Conservation (phyloP, 2,329 filamentous ascomycete genomes). For the Pseudocercospora eumusae region DNA sequence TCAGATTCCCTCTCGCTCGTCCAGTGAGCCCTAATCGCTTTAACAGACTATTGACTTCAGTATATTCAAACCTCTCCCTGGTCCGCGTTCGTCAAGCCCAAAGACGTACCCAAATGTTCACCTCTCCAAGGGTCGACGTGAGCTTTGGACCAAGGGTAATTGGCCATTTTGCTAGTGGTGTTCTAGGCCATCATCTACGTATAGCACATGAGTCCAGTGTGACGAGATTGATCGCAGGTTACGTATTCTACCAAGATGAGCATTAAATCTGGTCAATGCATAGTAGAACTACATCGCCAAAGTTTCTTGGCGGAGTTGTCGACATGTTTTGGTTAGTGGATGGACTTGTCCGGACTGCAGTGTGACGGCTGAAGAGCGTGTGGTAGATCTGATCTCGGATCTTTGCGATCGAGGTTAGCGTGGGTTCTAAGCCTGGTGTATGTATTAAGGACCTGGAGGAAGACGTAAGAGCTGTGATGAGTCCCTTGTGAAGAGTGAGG, state of each 20-base stretch:
- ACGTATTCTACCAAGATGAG: conserved; percentile 32
- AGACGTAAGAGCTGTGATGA: conserved; percentile 11
- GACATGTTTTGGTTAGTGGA: conserved; percentile 28
- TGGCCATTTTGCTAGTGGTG: conserved; percentile 30
- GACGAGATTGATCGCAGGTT: background rate
- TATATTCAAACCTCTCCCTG: conserved; percentile 3
- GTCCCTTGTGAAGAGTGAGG: conserved; percentile 1
- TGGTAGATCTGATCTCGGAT: conserved; percentile 31
- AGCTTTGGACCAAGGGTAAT: conserved; percentile 21
- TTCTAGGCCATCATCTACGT: conserved; percentile 30
- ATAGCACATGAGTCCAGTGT: too few relatives aligned
- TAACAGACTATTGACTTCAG: conserved; percentile 8
- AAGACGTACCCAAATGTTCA: conserved; percentile 31
- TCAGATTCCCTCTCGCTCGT: conserved; percentile 5
- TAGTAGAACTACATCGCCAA: conserved; percentile 32
- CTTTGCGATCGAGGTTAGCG: conserved; percentile 12
- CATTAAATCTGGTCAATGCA: conserved; percentile 30
- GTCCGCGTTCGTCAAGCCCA: background rate
- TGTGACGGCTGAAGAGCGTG: conserved; percentile 28
- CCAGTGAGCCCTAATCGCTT: conserved; percentile 16
- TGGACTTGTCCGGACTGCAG: conserved; percentile 21
- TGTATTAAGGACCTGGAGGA: background rate
- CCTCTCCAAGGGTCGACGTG: conserved; percentile 22
- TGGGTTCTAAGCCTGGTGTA: background rate
- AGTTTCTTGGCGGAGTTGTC: conserved; percentile 29